Conservation (phyloP, 208 protist species). For the Leishmania turanica region DNA sequence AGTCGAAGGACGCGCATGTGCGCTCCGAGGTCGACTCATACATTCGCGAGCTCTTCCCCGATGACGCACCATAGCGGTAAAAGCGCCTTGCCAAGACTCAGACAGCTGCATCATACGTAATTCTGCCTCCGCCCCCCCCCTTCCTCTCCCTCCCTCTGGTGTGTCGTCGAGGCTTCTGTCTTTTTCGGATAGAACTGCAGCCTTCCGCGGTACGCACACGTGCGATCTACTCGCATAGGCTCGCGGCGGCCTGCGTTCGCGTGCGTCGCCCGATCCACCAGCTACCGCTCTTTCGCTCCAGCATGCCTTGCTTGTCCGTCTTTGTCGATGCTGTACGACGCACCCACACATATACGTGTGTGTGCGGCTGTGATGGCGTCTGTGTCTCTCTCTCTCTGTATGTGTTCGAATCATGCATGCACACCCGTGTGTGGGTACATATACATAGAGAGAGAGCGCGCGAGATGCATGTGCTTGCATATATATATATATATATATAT, state of each 20-base stretch:
- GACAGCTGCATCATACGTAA: background rate
- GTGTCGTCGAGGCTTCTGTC: background rate
- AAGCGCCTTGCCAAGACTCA: background rate
- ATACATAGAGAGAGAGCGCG: background rate
- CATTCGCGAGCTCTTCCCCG: slow-evolving; percentile 29
- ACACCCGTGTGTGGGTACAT: background rate
- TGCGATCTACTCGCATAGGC: no score
- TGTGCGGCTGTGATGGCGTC: background rate
- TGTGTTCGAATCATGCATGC: background rate
- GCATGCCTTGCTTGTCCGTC: no score
- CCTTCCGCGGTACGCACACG: no score
- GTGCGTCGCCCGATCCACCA: no score
- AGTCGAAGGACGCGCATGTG: background rate
- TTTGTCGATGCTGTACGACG: no score
- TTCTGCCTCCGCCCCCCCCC: background rate
- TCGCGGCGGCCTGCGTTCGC: no score
- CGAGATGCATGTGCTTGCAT: background rate
- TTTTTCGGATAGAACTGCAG: no score
- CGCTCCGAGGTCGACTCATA: slow-evolving; percentile 18
- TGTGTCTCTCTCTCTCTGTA: background rate
- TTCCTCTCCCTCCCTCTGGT: no score
- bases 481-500: slow-evolving; percentile 1
- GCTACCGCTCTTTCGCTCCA: no score
- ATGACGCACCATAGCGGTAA: background rate
- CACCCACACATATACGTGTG: no score